phyloP scores from a whole-genome alignment of 768 basidiomycete genomes.

The Lactarius hatsudake region DNA sequence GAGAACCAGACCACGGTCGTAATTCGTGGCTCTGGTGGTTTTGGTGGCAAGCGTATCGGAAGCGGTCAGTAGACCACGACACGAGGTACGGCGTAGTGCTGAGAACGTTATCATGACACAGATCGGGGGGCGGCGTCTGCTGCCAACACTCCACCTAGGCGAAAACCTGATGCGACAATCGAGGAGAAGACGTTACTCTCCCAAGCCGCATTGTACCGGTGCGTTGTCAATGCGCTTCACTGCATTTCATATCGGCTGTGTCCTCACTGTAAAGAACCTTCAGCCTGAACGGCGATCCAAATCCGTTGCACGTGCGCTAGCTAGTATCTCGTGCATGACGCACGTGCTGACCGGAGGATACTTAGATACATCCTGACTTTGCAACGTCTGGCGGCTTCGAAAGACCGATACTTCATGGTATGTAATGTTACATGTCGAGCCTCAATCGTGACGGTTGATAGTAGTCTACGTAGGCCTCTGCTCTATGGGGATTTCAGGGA shows the following conservation, averaged over 20 bases:
- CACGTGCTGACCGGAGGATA: neutral
- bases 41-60: slow-evolving; percentile 86
- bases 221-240: slow-evolving; percentile 26
- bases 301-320: slow-evolving; percentile 77
- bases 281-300: slow-evolving; percentile 87
- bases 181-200: slow-evolving; percentile 82
- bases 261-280: slow-evolving; percentile 3
- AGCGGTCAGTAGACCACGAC: slow-evolving; percentile 50
- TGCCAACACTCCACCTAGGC: slow-evolving; percentile 73
- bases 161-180: slow-evolving; percentile 77
- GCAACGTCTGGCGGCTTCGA: slow-evolving; percentile 95
- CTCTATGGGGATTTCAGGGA: slow-evolving; percentile 88
- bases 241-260: neutral
- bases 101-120: slow-evolving; percentile 32
- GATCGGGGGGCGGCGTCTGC: slow-evolving; percentile 91
- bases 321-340: neutral
- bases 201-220: slow-evolving; percentile 94
- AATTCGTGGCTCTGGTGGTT: slow-evolving; percentile 92
- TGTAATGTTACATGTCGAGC: slow-evolving; percentile 3
- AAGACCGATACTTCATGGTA: slow-evolving; percentile 79
- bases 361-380: slow-evolving; percentile 86
- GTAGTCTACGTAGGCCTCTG: slow-evolving; percentile 57
- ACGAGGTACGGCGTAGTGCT: slow-evolving; percentile 1
- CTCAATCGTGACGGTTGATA: slow-evolving; percentile 1
- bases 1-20: slow-evolving; percentile 92